Conservation (phyloP, 176 grass and related monocot species). For the Pontederia crassipes region DNA sequence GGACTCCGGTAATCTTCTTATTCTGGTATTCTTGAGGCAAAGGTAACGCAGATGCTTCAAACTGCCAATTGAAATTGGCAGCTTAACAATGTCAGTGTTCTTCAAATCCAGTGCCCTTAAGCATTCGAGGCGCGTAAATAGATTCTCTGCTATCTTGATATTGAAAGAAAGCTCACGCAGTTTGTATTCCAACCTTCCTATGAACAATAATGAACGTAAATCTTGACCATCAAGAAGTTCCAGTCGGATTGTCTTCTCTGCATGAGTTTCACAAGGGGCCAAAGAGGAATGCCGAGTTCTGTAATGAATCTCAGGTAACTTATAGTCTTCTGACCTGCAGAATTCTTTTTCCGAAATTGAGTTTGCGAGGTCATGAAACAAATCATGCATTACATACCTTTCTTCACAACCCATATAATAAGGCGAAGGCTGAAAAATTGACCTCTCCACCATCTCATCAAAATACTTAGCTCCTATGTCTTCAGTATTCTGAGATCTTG, state of each 20-base stretch:
- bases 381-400: slow-evolving; percentile 41
- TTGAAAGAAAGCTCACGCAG: slow-evolving; percentile 1
- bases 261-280: slow-evolving; percentile 2
- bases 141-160: slow-evolving; percentile 16
- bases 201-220: slow-evolving; percentile 9
- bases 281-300: slow-evolving; percentile 21
- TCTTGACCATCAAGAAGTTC: slow-evolving; percentile 6
- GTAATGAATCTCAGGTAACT: slow-evolving; percentile 10
- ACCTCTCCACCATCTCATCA: slow-evolving; percentile 22
- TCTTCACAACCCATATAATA: slow-evolving; percentile 14
- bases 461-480: slow-evolving; percentile 27
- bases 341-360: slow-evolving; percentile 20
- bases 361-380: slow-evolving; percentile 23
- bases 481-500: not conserved
- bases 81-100: slow-evolving; percentile 14
- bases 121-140: slow-evolving; percentile 13
- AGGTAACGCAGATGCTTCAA: slow-evolving; percentile 40
- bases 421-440: slow-evolving; percentile 23
- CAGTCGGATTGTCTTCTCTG: slow-evolving; percentile 1
- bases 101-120: slow-evolving; percentile 25
- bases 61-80: slow-evolving; percentile 14
- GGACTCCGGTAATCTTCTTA: slow-evolving; percentile 18
- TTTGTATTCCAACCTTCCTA: slow-evolving; percentile 10
- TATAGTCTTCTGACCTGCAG: slow-evolving; percentile 19
- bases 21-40: slow-evolving; percentile 22